phyloP scores from a whole-genome alignment of 2,329 filamentous ascomycete species.

The Albophoma yamanashiensis region DNA sequence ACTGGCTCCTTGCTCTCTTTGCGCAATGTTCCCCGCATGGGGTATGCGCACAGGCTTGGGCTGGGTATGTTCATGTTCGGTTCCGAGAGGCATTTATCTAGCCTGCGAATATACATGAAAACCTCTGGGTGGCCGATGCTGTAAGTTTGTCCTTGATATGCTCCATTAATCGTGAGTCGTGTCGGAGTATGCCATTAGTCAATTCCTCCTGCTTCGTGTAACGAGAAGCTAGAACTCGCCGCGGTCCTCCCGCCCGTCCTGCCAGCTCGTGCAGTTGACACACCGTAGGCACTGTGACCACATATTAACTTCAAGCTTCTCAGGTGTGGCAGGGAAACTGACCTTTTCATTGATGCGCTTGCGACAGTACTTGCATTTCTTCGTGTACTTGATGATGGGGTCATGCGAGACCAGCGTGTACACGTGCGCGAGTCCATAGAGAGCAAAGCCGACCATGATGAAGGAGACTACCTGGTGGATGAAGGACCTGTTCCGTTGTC shows the following conservation, averaged over 20 bases:
- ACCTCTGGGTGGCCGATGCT: not conserved
- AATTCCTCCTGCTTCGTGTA: not conserved
- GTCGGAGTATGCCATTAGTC: not conserved
- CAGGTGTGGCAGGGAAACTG: constrained; percentile 6
- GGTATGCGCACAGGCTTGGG: not conserved
- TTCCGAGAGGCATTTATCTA: not conserved
- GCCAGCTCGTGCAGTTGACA: constrained; percentile 40
- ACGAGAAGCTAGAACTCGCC: not conserved
- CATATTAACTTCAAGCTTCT: not conserved
- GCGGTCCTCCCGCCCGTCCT: constrained; percentile 36
- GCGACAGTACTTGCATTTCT: constrained; percentile 58
- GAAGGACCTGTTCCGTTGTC: constrained; percentile 35
- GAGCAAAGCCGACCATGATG: constrained; percentile 49
- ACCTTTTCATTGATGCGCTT: constrained; percentile 55
- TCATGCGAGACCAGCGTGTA: constrained; percentile 54
- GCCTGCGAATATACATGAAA: too few species aligned
- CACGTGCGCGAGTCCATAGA: constrained; percentile 52
- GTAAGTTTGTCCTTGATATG: too few species aligned
- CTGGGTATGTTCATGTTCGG: not conserved
- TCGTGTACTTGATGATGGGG: constrained; percentile 58
- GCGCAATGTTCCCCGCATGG: not conserved
- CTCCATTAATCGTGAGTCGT: not conserved
- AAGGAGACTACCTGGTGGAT: constrained; percentile 57
- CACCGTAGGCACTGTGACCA: constrained; percentile 28
- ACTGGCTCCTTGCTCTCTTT: not conserved